Conservation (phyloP, 2,329 filamentous ascomycete genomes). For the Blumeria hordei region DNA sequence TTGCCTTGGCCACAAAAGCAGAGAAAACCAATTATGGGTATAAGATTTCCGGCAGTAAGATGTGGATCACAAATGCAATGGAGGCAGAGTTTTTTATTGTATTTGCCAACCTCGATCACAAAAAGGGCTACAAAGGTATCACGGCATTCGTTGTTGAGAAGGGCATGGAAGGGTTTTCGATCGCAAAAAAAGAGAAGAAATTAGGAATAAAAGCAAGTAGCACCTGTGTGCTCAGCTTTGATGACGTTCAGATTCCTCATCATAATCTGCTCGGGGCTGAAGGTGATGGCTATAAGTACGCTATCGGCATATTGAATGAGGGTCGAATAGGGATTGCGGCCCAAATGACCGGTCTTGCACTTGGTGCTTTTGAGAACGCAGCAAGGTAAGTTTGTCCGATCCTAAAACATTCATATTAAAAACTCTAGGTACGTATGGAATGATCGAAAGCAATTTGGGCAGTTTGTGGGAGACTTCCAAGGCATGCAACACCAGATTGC, state of each 20-base stretch:
- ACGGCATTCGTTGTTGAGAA: slow-evolving; percentile 91
- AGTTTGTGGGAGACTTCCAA: slow-evolving; percentile 87
- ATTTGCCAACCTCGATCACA: slow-evolving; percentile 82
- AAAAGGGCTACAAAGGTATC: slow-evolving; percentile 90
- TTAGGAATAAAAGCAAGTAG: slow-evolving; percentile 87
- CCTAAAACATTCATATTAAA: slow-evolving; percentile 4
- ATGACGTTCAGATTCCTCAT: slow-evolving; percentile 77
- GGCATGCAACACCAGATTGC: slow-evolving; percentile 98
- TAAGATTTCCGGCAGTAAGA: slow-evolving; percentile 76
- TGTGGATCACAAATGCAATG: slow-evolving; percentile 99
- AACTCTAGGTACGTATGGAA: slow-evolving; percentile 67
- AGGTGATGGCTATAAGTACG: slow-evolving; percentile 93
- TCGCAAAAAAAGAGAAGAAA: slow-evolving; percentile 99
- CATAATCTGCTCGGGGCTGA: slow-evolving; percentile 72
- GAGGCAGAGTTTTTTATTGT: slow-evolving; percentile 93
- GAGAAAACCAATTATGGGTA: slow-evolving; percentile 64
- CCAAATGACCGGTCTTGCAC: slow-evolving; percentile 91
- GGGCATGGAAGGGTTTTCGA: slow-evolving; percentile 65
- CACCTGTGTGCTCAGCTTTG: slow-evolving; percentile 93
- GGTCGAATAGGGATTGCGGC: slow-evolving; percentile 93
- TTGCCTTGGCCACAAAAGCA: slow-evolving; percentile 80
- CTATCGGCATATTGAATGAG: slow-evolving; percentile 82
- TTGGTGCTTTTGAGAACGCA: slow-evolving; percentile 89
- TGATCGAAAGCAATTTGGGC: slow-evolving; percentile 89
- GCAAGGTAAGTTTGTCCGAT: slow-evolving; percentile 29